Conservation (phyloP, 371 early-diverging fungal genomes). For the Smittium culicis region DNA sequence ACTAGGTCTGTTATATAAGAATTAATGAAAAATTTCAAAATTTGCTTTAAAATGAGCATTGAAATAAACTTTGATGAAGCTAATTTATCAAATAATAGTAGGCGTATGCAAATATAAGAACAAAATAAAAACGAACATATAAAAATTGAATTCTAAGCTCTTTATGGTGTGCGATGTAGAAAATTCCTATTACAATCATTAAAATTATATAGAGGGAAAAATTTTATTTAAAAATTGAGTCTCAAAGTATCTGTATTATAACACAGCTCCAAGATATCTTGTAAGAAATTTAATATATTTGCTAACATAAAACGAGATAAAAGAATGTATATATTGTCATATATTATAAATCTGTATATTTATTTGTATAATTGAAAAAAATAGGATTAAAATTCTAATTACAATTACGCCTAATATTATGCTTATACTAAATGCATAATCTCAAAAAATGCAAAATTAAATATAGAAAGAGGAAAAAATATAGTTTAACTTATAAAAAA, state of each 20-base stretch:
- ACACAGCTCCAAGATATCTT: neutral
- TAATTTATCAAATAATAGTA: neutral
- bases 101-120: neutral
- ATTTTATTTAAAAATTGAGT: neutral
- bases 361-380: neutral
- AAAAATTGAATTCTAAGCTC: neutral
- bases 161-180: constrained; percentile 4
- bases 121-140: neutral
- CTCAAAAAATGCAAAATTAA: neutral
- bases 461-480: neutral
- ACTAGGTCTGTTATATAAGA: neutral
- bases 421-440: neutral
- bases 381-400: neutral
- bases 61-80: neutral
- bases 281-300: neutral
- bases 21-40: neutral
- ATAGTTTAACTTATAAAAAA: neutral
- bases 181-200: neutral
- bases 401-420: neutral
- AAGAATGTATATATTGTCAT: neutral
- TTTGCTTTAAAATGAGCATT: neutral
- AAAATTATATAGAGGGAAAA: neutral
- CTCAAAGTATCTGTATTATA: neutral
- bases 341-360: neutral
- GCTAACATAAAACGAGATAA: neutral